Evolutionary conservation across 2,329 filamentous ascomycete genomes (phyloP), one percentile per base, ranked within the genome.

Genomic region (Xylaria sp.): DNA sequence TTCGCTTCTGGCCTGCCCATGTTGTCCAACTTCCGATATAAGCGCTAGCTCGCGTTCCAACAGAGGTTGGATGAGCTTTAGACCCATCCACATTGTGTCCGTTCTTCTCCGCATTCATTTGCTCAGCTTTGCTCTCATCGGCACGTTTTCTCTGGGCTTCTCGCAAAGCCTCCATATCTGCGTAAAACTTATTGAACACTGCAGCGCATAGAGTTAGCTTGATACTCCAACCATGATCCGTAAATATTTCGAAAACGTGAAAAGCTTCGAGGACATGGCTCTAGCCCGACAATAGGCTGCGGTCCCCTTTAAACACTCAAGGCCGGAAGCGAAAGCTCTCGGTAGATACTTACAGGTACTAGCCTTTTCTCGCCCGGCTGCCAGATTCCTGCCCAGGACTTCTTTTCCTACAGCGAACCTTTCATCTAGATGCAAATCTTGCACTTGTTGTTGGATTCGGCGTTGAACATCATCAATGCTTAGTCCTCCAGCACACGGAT

Each of bases 391-490:
- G n/a, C 93, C 93, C 2, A 98, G 85, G 0, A 91, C 92, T 79
- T 98, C 96, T 63, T 90, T 88, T 8, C 94, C 92, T 68, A 93
- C 90, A 0, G 92, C 91, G 67, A 98, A 89, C 8, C 93, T 89
- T 78, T 98, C 96, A 78, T 99, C 96, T 1, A 98, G 86, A 78
- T 98, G 94, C 57, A 98, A 86, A 69, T 98, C 95, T 72, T 95
- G 92, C 58, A 99, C 93, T 81, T 98, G 96, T 79, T 97, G 92
- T 42, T 93, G 90, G 39, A 99, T 87, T 27, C 96, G 88, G 59
- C 96, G 88, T 78, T 98, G 95, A 12, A 99, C 91, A 78, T 99
- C 96, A 73, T 98, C 96, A 70, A 99, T 94, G 1, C 92, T 94
- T 21, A 99, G 85, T 0, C 94, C 95, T 30, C 96, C 96, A 0